phyloP scores from a whole-genome alignment of 78 protist species.

The Parvularia atlantis region DNA sequence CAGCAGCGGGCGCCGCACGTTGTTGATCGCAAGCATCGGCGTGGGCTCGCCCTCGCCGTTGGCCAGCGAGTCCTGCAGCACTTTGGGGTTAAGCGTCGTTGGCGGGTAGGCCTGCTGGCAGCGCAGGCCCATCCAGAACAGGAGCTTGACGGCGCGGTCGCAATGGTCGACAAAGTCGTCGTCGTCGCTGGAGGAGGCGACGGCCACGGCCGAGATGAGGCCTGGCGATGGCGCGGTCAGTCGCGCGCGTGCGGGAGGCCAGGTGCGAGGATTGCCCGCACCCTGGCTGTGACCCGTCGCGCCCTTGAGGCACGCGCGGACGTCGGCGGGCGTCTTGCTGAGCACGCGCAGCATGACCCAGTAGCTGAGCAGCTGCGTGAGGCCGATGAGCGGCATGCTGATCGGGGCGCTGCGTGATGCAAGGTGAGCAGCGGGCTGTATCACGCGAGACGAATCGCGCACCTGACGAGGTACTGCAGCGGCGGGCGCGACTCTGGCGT shows the following conservation, averaged over 20 bases:
- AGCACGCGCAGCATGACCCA: not conserved
- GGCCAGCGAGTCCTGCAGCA: constrained; percentile 20
- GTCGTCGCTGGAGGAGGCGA: not conserved
- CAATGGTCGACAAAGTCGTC: not conserved
- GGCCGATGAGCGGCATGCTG: constrained; percentile 26
- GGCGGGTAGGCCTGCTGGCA: constrained; percentile 20
- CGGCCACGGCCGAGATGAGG: not conserved
- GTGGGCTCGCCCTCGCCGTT: constrained; percentile 23
- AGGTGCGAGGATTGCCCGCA: too few relatives aligned
- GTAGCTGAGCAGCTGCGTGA: constrained; percentile 43
- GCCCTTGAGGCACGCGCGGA: too few relatives aligned
- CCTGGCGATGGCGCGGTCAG: too few relatives aligned
- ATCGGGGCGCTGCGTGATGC: too few relatives aligned
- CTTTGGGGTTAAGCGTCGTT: constrained; percentile 5
- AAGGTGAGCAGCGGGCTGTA: too few relatives aligned
- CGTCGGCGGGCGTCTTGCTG: constrained; percentile 3
- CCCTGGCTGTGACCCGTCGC: too few relatives aligned
- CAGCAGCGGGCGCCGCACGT: not conserved
- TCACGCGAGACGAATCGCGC: too few relatives aligned
- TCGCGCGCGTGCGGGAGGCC: too few relatives aligned
- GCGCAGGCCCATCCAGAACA: constrained; percentile 47
- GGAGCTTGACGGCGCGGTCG: not conserved
- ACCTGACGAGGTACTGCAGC: too few relatives aligned
- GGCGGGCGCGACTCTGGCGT: too few relatives aligned
- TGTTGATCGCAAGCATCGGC: not conserved